Conservation (phyloP, 352 stramenopile species). For the Phytophthora fragariaefolia region DNA sequence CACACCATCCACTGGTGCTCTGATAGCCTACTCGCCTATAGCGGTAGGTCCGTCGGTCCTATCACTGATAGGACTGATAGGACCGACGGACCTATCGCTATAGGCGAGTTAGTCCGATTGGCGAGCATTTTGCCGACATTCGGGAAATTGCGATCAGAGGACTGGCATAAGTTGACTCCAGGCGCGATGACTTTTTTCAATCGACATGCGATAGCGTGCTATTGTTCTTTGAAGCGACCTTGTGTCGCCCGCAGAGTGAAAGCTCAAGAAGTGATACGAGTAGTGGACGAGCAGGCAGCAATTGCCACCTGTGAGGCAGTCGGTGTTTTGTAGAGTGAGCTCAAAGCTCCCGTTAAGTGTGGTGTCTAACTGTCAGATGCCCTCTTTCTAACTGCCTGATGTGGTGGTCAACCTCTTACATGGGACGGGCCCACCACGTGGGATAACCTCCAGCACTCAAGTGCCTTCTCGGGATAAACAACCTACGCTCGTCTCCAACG, state of each 20-base stretch:
- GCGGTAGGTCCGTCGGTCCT: too few species aligned
- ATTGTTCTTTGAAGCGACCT: not conserved
- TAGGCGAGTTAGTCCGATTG: not conserved
- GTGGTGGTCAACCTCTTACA: not conserved
- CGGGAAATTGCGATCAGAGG: not conserved
- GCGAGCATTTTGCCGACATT: not conserved
- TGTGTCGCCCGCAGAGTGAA: slow-evolving; percentile 4
- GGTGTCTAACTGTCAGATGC: not conserved
- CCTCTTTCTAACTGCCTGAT: slow-evolving; percentile 1
- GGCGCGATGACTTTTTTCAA: not conserved
- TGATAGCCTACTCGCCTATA: too few species aligned
- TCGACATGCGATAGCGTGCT: not conserved
- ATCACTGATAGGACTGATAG: not conserved
- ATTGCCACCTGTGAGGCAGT: slow-evolving; percentile 6
- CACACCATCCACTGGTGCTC: not conserved
- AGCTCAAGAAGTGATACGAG: slow-evolving; percentile 2
- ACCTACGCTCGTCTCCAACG: not conserved
- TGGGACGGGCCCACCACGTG: not conserved
- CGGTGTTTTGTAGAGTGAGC: slow-evolving; percentile 12
- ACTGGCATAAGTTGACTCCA: not conserved
- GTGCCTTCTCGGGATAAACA: slow-evolving; percentile 9
- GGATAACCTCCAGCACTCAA: slow-evolving; percentile 5
- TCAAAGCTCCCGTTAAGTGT: slow-evolving; percentile 4
- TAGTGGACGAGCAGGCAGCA: not conserved
- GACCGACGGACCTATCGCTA: not conserved